Conservation (phyloP, 257 asterid genomes). For the Penstemon eatonii region DNA sequence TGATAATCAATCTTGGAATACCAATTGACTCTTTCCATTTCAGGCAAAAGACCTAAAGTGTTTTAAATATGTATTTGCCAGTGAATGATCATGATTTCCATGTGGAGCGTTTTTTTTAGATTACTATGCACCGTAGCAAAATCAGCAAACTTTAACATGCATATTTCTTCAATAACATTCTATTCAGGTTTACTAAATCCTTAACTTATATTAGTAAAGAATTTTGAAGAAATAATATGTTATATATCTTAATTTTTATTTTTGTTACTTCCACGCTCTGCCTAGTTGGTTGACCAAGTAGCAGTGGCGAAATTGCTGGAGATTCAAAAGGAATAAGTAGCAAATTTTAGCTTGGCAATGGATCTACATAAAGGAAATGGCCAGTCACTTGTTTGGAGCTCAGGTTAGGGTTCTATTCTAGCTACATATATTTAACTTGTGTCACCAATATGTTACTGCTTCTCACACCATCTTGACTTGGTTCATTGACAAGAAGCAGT, state of each 20-base stretch:
- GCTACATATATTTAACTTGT: background rate
- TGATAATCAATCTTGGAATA: slow-evolving; percentile 4
- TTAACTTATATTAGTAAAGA: background rate
- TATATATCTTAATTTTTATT: too few species aligned
- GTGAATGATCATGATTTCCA: slow-evolving; percentile 21
- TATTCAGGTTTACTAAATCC: background rate
- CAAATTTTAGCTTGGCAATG: slow-evolving; percentile 16
- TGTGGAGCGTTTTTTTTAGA: background rate
- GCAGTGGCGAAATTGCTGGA: background rate
- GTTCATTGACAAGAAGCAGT: background rate
- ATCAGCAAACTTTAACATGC: background rate
- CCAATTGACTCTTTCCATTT: background rate
- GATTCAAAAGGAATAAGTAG: background rate
- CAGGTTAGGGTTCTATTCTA: background rate
- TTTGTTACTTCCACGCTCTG: background rate
- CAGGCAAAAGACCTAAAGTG: background rate
- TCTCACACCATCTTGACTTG: background rate
- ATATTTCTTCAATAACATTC: background rate
- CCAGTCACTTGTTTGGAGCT: background rate
- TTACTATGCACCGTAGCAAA: too few species aligned
- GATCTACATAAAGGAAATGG: slow-evolving; percentile 17
- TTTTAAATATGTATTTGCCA: slow-evolving; percentile 12
- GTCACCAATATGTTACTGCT: background rate
- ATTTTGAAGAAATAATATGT: slow-evolving; percentile 3
- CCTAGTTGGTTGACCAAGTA: background rate